Evolutionary conservation across 2,329 filamentous ascomycete species (phyloP), one percentile per base, ranked within the genome.

Genomic region (Cercospora sp.): DNA sequence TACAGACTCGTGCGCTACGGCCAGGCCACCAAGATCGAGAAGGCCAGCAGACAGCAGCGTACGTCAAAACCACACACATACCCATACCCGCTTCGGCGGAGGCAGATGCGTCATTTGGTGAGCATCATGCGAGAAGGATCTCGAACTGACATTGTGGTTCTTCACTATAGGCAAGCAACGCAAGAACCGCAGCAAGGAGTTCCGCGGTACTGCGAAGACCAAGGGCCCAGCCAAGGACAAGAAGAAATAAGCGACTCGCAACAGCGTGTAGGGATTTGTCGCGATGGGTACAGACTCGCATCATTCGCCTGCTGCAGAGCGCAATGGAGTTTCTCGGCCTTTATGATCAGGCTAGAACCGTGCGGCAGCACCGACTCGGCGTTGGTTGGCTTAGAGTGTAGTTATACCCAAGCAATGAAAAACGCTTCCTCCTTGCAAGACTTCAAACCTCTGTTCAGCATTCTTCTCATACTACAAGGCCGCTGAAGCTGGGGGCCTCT

Each of bases 141-240:
- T 65, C 62, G 62, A 28, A 65, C 71, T 74, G 65, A 74, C 71
- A 66, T 61, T 28, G 45, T 49, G 45, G 60, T 68, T 66, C 67
- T 68, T 66, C 67, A 77, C 63, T 49, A 87, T 85, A 98, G 94
- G 94, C 91, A 99, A 99, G 89, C 95, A 98, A 88, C 92, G 95
- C 88, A 99, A 99, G 93, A 99, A 99, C 92, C 90, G 94, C 85
- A 90, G 92, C 86, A 98, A 99, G 93, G 95, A 94, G 82, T 91
- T 97, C 84, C 92, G 95, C 79, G 95, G 95, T 83, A 97, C 93
- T 80, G 94, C 93, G 81, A 99, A 99, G 93, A 90, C 90, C 88
- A 97, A 97, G 92, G 93, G 93, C 84, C 90, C 90, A 82, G 89
- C 90, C 87, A 89, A 91, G 85, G 95, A 96, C 90, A 97, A 97